Evolutionary conservation across 306 rosid genomes (phyloP).

Genomic region (Pterocarpus santalinus): DNA sequence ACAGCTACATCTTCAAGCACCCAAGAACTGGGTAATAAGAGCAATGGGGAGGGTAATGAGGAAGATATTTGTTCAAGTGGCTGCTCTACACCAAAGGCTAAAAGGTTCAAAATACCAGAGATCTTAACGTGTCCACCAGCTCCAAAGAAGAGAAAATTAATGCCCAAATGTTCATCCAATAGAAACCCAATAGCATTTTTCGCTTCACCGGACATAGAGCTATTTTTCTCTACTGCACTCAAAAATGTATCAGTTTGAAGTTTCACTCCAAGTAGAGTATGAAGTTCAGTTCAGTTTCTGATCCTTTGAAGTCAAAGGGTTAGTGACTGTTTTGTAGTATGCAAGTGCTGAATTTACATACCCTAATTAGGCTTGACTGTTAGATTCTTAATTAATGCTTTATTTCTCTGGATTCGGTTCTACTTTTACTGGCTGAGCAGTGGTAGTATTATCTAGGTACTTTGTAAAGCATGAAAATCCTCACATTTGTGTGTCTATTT

Average conservation of each 20-base stretch:
- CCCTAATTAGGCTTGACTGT: neutral
- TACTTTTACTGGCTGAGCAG: neutral
- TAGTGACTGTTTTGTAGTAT: neutral
- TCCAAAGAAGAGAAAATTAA: slow-evolving; percentile 67
- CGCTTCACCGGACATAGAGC: slow-evolving; percentile 67
- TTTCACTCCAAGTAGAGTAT: neutral
- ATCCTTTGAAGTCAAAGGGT: neutral
- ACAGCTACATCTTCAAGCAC: slow-evolving; percentile 12
- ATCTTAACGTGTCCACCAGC: slow-evolving; percentile 64
- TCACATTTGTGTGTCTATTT: neutral
- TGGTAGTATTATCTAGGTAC: slow-evolving; percentile 15
- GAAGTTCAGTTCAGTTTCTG: neutral
- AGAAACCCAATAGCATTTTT: slow-evolving; percentile 59
- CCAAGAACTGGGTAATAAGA: slow-evolving; percentile 12
- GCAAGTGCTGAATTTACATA: slow-evolving; percentile 15
- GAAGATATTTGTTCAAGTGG: slow-evolving; percentile 20
- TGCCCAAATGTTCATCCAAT: slow-evolving; percentile 41
- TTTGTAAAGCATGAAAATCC: neutral
- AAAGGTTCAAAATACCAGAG: slow-evolving; percentile 62
- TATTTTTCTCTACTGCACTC: slow-evolving; percentile 59
- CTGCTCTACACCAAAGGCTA: slow-evolving; percentile 66
- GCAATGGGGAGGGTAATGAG: neutral
- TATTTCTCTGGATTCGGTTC: neutral
- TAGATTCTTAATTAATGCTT: neutral
- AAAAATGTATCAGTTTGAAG: slow-evolving; percentile 42